Evolutionary conservation across 495 filamentous ascomycete genomes (phyloP).

Genomic region (Lasiosphaeriaceae sp.): DNA sequence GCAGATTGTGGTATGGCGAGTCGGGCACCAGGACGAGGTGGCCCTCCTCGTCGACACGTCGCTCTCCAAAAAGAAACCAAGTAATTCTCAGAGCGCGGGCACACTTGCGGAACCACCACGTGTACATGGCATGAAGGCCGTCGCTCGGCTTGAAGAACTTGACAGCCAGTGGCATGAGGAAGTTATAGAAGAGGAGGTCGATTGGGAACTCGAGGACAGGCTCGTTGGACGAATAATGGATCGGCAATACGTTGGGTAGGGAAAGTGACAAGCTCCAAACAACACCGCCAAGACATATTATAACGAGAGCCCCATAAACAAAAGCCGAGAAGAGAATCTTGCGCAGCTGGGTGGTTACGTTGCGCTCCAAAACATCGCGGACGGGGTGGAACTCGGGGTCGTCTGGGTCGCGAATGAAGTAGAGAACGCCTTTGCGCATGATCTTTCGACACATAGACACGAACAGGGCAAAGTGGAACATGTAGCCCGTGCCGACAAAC

Average conservation of each 20-base stretch:
- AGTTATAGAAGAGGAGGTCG: slow-evolving; percentile 94
- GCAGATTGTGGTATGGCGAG: slow-evolving; percentile 22
- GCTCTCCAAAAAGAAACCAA: slow-evolving; percentile 88
- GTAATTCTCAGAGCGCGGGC: slow-evolving; percentile 76
- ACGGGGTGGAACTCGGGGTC: slow-evolving; percentile 98
- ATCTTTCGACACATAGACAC: slow-evolving; percentile 99
- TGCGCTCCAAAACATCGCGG: slow-evolving; percentile 91
- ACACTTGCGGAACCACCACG: slow-evolving; percentile 94
- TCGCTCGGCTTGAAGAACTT: slow-evolving; percentile 80
- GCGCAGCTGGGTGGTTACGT: slow-evolving; percentile 84
- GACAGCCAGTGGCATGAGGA: slow-evolving; percentile 81
- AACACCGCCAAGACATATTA: slow-evolving; percentile 89
- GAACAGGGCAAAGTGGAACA: slow-evolving; percentile 99
- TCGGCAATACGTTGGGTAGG: slow-evolving; percentile 70
- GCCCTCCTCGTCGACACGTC: slow-evolving; percentile 78
- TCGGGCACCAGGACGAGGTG: slow-evolving; percentile 25
- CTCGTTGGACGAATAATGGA: slow-evolving; percentile 86
- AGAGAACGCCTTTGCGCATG: slow-evolving; percentile 87
- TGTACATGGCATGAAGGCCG: slow-evolving; percentile 76
- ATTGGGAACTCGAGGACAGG: slow-evolving; percentile 92
- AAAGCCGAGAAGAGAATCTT: slow-evolving; percentile 96
- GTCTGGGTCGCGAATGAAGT: slow-evolving; percentile 98
- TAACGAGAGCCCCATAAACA: slow-evolving; percentile 90
- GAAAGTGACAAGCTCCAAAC: slow-evolving; percentile 81
- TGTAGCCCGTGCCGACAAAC: slow-evolving; percentile 98